Evolutionary conservation across 1,139 yeast species (phyloP), one percentile per base, ranked within the genome.

Genomic region (Yamadazyma atlantica): DNA sequence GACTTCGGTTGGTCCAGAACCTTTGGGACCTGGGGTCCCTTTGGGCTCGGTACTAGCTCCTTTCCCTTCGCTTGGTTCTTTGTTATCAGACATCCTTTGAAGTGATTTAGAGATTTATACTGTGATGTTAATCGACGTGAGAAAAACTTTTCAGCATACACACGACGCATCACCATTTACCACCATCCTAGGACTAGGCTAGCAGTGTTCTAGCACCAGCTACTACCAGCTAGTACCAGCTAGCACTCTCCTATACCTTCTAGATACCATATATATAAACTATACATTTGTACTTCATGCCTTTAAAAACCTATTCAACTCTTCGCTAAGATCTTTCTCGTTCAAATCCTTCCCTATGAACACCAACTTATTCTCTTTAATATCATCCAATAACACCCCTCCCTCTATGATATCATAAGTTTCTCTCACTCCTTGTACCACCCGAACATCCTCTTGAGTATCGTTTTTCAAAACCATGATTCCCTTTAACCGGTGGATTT

Each of bases 381-480:
- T 60, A 2, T 62, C 65, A 2, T 69, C 69, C 28, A 64, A 60
- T 25, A 69, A 53, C 4, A 51, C 54, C 0, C 73, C 78, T 0
- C 76, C 77, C 12, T 76, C 79, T 4, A 84, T 73, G 1, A 88
- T 69, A 45, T 92, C 98, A 58, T 88, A 92, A 0, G 96, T 87
- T 42, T 88, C 95, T 43, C 97, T 69, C 0, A 92, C 98, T 4
- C 95, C 97, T 57, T 92, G 98, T n/a, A 92, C 64, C 2, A 92
- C 89, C 43, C 75, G 68, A n/a, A 75, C 80, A 5, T 58, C 55
- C 6, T 54, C 55, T 4, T 41, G 24, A n/a, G 39, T 35, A 5
- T 31, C 30, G 7, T 25, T 10, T 13, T 23, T 32, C 29, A 48
- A 46, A 2, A 82, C 75, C 13, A 88, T 49, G 6, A 87, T 60